These are phyloP conservation scores for Phytopythium montanum DNA, from an alignment of 352 stramenopile species.

Conservation along the genomic window DNA sequence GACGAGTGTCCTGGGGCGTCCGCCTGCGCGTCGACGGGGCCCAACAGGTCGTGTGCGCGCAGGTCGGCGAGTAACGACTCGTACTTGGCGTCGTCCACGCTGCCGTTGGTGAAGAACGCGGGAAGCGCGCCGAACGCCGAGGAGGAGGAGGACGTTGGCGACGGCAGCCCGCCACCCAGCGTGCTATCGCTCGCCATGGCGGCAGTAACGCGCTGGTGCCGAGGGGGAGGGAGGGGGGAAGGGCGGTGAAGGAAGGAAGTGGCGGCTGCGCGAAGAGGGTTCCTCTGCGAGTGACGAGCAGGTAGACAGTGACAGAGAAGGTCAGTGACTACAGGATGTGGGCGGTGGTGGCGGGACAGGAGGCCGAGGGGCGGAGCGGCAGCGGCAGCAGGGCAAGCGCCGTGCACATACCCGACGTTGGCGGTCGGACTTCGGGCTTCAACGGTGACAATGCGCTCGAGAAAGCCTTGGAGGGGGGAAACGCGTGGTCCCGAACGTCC, in stretches of 20 bases:
- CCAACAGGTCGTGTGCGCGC: slow-evolving; percentile 77
- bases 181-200: slow-evolving; percentile 39
- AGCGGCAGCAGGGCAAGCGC: no score
- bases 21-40: slow-evolving; percentile 39
- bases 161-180: slow-evolving; percentile 20
- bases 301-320: neutral
- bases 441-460: neutral
- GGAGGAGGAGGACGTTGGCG: neutral
- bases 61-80: slow-evolving; percentile 82
- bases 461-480: neutral
- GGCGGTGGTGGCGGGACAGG: neutral
- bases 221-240: neutral
- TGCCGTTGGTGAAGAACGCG: slow-evolving; percentile 78
- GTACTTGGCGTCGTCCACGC: slow-evolving; percentile 85
- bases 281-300: neutral
- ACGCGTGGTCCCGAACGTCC: slow-evolving; percentile 4
- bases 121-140: slow-evolving; percentile 49
- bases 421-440: neutral
- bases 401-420: neutral
- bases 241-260: no score
- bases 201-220: neutral
- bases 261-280: neutral
- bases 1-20: slow-evolving; percentile 8
- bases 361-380: neutral
- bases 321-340: neutral